Evolutionary conservation across 108 stramenopile species (phyloP).

Genomic region (Ochromonas danica): DNA sequence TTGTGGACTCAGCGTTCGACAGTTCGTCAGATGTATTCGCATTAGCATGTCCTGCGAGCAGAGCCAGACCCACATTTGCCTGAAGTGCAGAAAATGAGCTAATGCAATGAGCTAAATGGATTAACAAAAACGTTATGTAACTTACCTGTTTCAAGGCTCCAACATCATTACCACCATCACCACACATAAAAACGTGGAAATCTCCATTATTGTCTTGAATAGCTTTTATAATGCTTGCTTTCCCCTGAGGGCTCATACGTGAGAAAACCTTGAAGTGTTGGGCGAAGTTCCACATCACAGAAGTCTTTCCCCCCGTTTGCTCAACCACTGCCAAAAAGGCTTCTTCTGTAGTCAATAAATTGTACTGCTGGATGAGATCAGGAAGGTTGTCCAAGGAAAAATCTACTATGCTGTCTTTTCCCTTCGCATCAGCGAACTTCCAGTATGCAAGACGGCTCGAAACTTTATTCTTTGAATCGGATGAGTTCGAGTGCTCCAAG

Average conservation of each 20-base stretch:
- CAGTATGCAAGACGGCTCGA: background rate
- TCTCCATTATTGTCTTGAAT: constrained; percentile 69
- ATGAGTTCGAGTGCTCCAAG: background rate
- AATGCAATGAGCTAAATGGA: too few relatives aligned
- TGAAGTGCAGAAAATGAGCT: too few relatives aligned
- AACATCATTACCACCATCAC: constrained; percentile 94
- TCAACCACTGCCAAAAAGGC: constrained; percentile 23
- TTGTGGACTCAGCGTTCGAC: background rate
- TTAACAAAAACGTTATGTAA: background rate
- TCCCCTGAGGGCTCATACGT: constrained; percentile 91
- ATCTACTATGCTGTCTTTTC: background rate
- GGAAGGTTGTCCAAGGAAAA: background rate
- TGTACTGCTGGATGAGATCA: background rate
- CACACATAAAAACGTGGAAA: constrained; percentile 86
- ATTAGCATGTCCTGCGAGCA: constrained; percentile 9
- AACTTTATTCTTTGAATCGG: background rate
- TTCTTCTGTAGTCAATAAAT: constrained; percentile 35
- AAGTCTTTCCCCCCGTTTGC: constrained; percentile 3
- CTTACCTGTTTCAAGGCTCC: constrained; percentile 80
- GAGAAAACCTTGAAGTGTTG: constrained; percentile 70
- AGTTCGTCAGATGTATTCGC: constrained; percentile 12
- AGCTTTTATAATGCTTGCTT: constrained; percentile 85
- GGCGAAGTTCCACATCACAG: background rate
- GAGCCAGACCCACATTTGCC: constrained; percentile 10
- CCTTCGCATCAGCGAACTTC: background rate